Base-by-base conservation (phyloP, 139 green algal genomes). In the Diplosphaera chodatii region DNA sequence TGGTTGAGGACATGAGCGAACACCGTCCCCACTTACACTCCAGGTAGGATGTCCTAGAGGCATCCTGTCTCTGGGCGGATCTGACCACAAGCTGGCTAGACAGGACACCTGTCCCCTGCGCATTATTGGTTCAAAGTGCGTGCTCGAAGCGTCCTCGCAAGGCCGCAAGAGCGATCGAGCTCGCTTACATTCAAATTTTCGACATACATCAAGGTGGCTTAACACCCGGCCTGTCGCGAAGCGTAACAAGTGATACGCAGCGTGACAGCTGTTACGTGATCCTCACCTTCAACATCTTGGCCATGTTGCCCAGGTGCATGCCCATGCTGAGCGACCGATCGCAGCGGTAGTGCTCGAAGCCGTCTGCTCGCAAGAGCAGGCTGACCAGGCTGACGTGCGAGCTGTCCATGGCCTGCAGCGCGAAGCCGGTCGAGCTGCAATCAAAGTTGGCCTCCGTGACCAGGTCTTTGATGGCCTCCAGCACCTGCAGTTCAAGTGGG, bases 311-410 rank as follows among this genome's bases (percentile, higher is more conserved):
- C 27, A 99, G 76, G 79, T 96, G 95, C 80, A 99, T 96, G 66
- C 94, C 92, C 87, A 97, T 94, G 73, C 77, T 88, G 64, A 96
- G 73, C 66, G 86, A 89, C 2, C 91, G 79, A 71, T 99, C 96
- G 70, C 96, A 99, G 33, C 96, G 87, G 78, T 92, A 99, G 80
- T 99, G 93, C 28, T 99, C 94, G 72, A 99, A 99, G 13, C 93
- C 94, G 64, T 99, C 94, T 27, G 82, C 72, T 2, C 87, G 81
- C 48, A 99, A 78, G 0, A 82, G 55, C 15, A 99, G 74, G 4
- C 40, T 31, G 3, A 98, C 91, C 25, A 99, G 83, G 30, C 88
- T 94, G 0, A 99, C 96, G 77, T 99, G 96, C 27, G 85, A 95
- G 23, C 86, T 92, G 85, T 99, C 96, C 96, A 99, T 99, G 1